These are phyloP conservation scores for Trifolium fragiferum DNA, from an alignment of 306 rosid species.

Conservation along the genomic window DNA sequence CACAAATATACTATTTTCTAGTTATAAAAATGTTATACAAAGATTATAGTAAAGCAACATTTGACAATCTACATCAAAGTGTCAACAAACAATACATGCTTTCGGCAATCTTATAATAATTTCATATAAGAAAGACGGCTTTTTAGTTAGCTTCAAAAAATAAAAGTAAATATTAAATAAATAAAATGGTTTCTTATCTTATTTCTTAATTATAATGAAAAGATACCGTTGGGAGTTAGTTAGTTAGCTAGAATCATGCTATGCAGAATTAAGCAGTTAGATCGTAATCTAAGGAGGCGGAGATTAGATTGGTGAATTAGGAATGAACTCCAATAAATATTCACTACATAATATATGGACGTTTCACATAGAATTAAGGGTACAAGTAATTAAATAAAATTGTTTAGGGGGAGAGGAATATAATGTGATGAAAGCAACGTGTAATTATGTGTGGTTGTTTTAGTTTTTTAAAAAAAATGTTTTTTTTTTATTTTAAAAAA, in stretches of 20 bases:
- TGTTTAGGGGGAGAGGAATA: not conserved
- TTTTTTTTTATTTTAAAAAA: too few relatives aligned
- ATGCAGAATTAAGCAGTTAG: not conserved
- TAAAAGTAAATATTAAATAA: not conserved
- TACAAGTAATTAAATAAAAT: not conserved
- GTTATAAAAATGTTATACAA: too few relatives aligned
- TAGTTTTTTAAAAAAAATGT: too few relatives aligned
- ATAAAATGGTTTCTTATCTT: not conserved
- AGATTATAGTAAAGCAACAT: not conserved
- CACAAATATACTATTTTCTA: too few relatives aligned
- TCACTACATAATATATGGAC: conserved; percentile 3
- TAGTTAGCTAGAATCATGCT: conserved; percentile 6
- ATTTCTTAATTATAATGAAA: not conserved
- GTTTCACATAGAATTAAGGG: conserved; percentile 28
- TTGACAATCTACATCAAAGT: conserved; percentile 18
- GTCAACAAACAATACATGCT: conserved; percentile 1
- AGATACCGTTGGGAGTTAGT: conserved; percentile 17
- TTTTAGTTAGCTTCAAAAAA: conserved; percentile 16
- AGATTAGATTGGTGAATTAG: conserved; percentile 1
- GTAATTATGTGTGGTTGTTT: too few relatives aligned
- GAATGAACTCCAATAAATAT: conserved; percentile 9
- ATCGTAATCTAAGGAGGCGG: conserved; percentile 3
- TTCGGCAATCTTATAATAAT: conserved; percentile 1
- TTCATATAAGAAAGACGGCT: conserved; percentile 29
- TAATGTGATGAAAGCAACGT: conserved; percentile 26